These are phyloP conservation scores for Kwoniella shandongensis DNA, from an alignment of 768 basidiomycete genomes.

Conservation along the genomic window DNA sequence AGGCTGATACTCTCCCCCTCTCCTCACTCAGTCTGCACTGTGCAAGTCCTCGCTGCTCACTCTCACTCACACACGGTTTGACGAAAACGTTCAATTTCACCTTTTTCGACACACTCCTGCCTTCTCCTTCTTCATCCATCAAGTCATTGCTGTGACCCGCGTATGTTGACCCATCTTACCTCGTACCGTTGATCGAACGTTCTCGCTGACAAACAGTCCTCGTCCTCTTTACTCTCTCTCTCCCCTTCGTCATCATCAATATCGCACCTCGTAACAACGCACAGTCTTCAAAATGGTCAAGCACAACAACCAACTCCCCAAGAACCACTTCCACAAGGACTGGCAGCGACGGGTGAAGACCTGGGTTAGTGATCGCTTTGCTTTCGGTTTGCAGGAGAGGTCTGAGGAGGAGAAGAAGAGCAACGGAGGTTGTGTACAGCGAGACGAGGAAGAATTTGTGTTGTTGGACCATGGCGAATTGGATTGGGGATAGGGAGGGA, in stretches of 20 bases:
- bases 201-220: background rate
- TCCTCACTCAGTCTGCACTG: background rate
- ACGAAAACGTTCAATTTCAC: background rate
- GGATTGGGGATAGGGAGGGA: background rate
- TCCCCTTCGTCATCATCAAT: constrained; percentile 8
- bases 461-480: too few relatives aligned
- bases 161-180: constrained; percentile 4
- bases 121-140: constrained; percentile 26
- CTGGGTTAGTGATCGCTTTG: constrained; percentile 30
- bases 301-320: constrained; percentile 52
- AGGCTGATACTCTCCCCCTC: background rate
- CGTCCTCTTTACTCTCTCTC: background rate
- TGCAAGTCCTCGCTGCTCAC: background rate
- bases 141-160: constrained; percentile 22
- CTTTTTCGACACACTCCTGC: background rate
- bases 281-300: constrained; percentile 40
- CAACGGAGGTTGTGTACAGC: too few relatives aligned
- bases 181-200: background rate
- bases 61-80: constrained; percentile 2
- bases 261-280: background rate
- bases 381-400: background rate
- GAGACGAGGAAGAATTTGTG: too few relatives aligned
- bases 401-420: too few relatives aligned
- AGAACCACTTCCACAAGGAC: constrained; percentile 72
- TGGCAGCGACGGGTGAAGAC: constrained; percentile 67